Evolutionary conservation across 177 flowering plant species (phyloP), one percentile per base, ranked within the genome.

Genomic region (Vitis hybrid): DNA sequence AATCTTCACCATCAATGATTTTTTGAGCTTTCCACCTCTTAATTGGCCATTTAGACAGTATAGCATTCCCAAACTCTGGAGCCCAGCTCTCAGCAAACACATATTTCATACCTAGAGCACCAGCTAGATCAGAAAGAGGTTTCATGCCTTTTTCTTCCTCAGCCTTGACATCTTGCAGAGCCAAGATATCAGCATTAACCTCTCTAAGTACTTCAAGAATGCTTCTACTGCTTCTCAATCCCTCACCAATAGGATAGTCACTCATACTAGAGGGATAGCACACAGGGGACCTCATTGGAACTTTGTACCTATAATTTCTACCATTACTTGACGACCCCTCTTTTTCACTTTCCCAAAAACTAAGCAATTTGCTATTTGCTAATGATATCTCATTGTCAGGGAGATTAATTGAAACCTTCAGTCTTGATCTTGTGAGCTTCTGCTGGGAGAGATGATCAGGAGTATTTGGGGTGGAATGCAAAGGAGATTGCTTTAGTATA

Each of bases 51-150:
- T 82, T 86, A 0, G 92, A 90, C 52, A 90, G 71, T 33, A 90
- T 74, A 4, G 94, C 92, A 47, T 90, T 90, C 3, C 94, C 92
- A 67, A 84, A 90, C 72, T 90, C 90, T 0, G 94, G 94, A 5
- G 94, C 94, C 92, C 94, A 90, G 75, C 94, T 90, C 76, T 88
- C 94, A 3, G 92, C 94, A 78, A 90, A 90, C 63, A 87, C 92
- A 74, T 81, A 90, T 3, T 82, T 77, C 94, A 90, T 90, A 68
- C 92, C 94, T 55, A 90, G 73, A 3, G 84, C 89, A 44, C 50
- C 50, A 2, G 92, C 94, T 70, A 90, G 75, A 72, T 87, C 92
- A 18, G 90, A 88, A 4, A 90, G 66, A 12, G 94, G 94, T 66
- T 68, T 84, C 94, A 88, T 89, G 9, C 79, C 85, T 33, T 82